These are phyloP conservation scores for Phytophthora colocasiae DNA, from an alignment of 352 stramenopile species.

Conservation along the genomic window DNA sequence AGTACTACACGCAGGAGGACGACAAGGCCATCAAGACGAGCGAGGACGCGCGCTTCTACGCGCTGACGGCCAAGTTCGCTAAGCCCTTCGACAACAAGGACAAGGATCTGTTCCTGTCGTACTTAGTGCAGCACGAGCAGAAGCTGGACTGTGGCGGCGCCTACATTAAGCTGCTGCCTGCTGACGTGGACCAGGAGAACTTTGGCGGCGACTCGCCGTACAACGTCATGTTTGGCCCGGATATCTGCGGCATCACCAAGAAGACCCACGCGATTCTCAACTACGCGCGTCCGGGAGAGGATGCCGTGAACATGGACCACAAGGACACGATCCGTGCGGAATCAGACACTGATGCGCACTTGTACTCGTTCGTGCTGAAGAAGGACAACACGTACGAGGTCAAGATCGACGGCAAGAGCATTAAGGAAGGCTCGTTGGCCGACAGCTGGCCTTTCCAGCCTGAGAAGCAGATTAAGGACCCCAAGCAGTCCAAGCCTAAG, in stretches of 20 bases:
- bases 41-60: constrained; percentile 98
- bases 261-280: constrained; percentile 99
- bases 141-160: constrained; percentile 98
- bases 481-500: constrained; percentile 95
- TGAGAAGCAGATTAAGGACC: constrained; percentile 97
- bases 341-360: constrained; percentile 91
- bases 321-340: constrained; percentile 82
- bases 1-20: constrained; percentile 90
- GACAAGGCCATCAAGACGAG: constrained; percentile 96
- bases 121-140: constrained; percentile 99
- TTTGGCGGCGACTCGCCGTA: constrained; percentile 97
- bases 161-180: constrained; percentile 99
- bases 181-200: constrained; percentile 90
- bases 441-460: constrained; percentile 97
- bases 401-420: constrained; percentile 96
- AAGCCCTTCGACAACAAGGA: constrained; percentile 90
- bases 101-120: constrained; percentile 95
- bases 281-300: constrained; percentile 95
- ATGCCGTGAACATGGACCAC: constrained; percentile 94
- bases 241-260: constrained; percentile 97
- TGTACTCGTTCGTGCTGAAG: constrained; percentile 98
- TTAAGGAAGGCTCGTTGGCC: constrained; percentile 91
- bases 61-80: constrained; percentile 93
- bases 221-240: constrained; percentile 99
- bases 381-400: constrained; percentile 98